These are phyloP conservation scores for Raphanus raphanistrum DNA, from an alignment of 345 rosid species.

Conservation along the genomic window DNA sequence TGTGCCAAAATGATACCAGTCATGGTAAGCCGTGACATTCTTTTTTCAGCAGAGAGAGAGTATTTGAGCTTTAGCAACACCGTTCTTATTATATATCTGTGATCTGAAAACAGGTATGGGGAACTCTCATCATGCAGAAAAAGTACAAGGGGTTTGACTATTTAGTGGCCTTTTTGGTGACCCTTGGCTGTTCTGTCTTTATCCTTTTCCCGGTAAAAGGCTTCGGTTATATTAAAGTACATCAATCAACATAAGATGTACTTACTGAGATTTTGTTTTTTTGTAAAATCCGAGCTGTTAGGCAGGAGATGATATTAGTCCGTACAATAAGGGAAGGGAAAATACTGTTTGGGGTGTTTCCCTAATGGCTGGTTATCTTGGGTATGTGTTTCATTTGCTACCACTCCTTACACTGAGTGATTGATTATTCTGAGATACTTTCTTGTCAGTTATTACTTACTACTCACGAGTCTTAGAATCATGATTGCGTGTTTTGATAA, in stretches of 20 bases:
- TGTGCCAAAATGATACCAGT: conserved; percentile 99
- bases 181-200: conserved; percentile 86
- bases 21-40: conserved; percentile 54
- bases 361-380: conserved; percentile 90
- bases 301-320: conserved; percentile 83
- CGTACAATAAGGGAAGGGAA: conserved; percentile 84
- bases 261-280: conserved; percentile 17
- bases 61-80: neutral
- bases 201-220: conserved; percentile 77
- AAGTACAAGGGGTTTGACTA: conserved; percentile 81
- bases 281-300: conserved; percentile 38
- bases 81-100: neutral
- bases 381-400: conserved; percentile 47
- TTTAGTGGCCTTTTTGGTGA: conserved; percentile 80
- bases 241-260: neutral
- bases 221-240: neutral
- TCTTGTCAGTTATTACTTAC: neutral
- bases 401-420: neutral
- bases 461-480: neutral
- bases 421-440: neutral
- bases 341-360: conserved; percentile 93
- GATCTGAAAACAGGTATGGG: conserved; percentile 60
- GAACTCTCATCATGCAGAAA: conserved; percentile 92
- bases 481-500: conserved; percentile 4
- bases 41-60: neutral